Evolutionary conservation across 495 filamentous ascomycete species (phyloP).

Genomic region (Penicillium paradoxum): DNA sequence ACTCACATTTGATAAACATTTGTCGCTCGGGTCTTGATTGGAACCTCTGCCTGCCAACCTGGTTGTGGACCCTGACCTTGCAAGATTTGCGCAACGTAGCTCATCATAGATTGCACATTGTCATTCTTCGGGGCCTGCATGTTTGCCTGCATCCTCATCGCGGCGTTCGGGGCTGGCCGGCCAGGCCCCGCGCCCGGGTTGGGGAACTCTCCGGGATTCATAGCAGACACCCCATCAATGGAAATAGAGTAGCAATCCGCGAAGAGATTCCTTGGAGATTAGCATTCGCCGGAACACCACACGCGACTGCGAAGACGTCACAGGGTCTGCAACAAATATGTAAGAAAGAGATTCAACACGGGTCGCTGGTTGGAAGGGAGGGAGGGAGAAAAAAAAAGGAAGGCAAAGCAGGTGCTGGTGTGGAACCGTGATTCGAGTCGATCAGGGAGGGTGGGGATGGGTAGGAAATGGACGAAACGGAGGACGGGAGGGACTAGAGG

Average conservation of each 20-base stretch:
- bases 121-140: conserved; percentile 35
- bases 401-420: conserved; percentile 20
- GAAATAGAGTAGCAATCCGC: conserved; percentile 41
- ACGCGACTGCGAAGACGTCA: background rate
- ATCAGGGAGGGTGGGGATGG: conserved; percentile 33
- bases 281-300: conserved; percentile 36
- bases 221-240: conserved; percentile 44
- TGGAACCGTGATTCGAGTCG: conserved; percentile 27
- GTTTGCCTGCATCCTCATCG: conserved; percentile 27
- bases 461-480: conserved; percentile 22
- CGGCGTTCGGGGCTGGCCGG: conserved; percentile 12
- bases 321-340: conserved; percentile 6
- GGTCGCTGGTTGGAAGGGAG: conserved; percentile 11
- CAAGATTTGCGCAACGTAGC: conserved; percentile 34
- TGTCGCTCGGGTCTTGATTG: conserved; percentile 32
- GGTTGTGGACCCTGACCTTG: conserved; percentile 34
- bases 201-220: conserved; percentile 47
- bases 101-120: conserved; percentile 32
- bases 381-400: conserved; percentile 18
- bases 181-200: conserved; percentile 42
- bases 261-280: conserved; percentile 26
- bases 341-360: conserved; percentile 3
- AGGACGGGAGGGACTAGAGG: conserved; percentile 13
- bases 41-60: conserved; percentile 46
- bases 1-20: conserved; percentile 49